Conservation (phyloP, 441 rosid species). For the Pelargonium cotyledonis region DNA sequence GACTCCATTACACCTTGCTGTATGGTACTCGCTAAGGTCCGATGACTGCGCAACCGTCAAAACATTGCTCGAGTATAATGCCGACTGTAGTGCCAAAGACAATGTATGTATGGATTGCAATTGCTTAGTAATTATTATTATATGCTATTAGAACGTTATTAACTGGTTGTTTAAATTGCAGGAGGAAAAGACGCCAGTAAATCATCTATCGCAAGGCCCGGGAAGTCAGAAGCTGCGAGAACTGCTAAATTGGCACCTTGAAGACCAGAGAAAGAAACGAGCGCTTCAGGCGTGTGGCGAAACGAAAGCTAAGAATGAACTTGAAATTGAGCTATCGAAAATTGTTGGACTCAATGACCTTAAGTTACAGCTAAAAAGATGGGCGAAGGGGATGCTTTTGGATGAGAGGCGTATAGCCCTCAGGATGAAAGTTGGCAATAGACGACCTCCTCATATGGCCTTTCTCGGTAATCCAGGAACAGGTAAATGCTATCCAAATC, state of each 20-base stretch:
- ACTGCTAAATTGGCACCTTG: conserved; percentile 50
- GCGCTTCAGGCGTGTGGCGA: conserved; percentile 71
- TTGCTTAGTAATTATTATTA: not conserved
- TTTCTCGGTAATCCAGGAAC: conserved; percentile 97
- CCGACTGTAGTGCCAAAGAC: conserved; percentile 84
- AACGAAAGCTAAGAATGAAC: conserved; percentile 73
- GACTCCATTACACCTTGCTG: conserved; percentile 93
- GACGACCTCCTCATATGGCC: conserved; percentile 97
- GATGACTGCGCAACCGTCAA: conserved; percentile 71
- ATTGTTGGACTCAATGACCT: conserved; percentile 75
- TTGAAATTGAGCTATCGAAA: conserved; percentile 60
- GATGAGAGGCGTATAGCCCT: conserved; percentile 92
- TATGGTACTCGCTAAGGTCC: conserved; percentile 78
- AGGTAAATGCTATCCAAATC: conserved; percentile 33
- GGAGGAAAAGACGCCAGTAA: conserved; percentile 89
- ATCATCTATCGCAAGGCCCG: conserved; percentile 77
- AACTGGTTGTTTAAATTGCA: conserved; percentile 27
- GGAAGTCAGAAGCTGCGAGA: conserved; percentile 59
- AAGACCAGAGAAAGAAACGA: conserved; percentile 70
- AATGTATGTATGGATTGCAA: conserved; percentile 37
- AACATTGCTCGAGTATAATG: conserved; percentile 71
- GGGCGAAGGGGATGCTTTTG: conserved; percentile 97
- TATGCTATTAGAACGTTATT: conserved; percentile 2
- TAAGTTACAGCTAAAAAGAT: conserved; percentile 77
- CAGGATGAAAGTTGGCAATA: conserved; percentile 67